Percentiles rank a stretch among this genome's conserved stretches.
phyloP scores from a whole-genome alignment of 129 eudicot genomes.

The Saussurea involucrata region DNA sequence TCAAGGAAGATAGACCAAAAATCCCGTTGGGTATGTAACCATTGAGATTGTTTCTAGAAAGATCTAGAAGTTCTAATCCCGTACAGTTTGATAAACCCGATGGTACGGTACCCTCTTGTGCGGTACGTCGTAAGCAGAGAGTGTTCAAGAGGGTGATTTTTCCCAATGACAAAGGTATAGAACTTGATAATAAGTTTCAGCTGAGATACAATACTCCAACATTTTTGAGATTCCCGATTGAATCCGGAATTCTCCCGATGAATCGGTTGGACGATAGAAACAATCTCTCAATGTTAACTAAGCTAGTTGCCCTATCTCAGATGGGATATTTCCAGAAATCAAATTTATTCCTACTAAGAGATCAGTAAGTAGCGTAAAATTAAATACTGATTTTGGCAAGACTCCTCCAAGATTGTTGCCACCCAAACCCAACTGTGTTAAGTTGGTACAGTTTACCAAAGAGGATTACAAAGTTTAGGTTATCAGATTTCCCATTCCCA shows the following conservation, averaged over 20 bases:
- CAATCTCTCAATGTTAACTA: neutral
- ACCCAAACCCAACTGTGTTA: neutral
- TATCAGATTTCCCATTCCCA: neutral
- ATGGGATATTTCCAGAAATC: slow-evolving; percentile 19
- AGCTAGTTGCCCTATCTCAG: slow-evolving; percentile 13
- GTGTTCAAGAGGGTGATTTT: slow-evolving; percentile 4
- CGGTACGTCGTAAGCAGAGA: neutral
- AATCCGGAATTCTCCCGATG: neutral
- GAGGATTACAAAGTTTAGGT: slow-evolving; percentile 22
- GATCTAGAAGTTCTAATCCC: too few species aligned
- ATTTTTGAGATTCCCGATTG: slow-evolving; percentile 7
- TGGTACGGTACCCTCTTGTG: slow-evolving; percentile 18
- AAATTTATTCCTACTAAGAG: neutral
- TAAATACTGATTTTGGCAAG: too few species aligned
- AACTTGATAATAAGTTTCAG: slow-evolving; percentile 4
- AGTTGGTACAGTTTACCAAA: slow-evolving; percentile 16
- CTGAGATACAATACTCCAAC: too few species aligned
- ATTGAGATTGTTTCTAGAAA: too few species aligned
- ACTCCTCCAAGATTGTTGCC: slow-evolving; percentile 16
- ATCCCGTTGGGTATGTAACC: too few species aligned
- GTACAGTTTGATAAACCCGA: too few species aligned
- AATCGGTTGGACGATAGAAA: neutral
- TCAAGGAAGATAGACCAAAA: too few species aligned
- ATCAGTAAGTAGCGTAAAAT: neutral
- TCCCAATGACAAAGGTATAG: slow-evolving; percentile 22